Evolutionary conservation across 2,329 filamentous ascomycete genomes (phyloP).

Genomic region (Sphaceloma murrayae): DNA sequence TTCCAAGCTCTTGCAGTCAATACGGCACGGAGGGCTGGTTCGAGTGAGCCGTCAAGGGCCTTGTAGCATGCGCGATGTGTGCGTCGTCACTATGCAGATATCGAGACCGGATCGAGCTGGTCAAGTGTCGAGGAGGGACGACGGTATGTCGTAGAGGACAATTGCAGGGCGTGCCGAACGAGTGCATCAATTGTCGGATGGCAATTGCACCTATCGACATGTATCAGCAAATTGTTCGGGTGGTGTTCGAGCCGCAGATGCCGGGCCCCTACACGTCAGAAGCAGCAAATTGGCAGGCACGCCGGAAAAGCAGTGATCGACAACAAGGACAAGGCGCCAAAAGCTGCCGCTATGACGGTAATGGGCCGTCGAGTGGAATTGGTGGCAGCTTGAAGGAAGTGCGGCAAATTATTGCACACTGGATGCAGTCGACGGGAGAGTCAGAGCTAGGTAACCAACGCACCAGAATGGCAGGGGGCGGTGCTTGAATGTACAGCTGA

Average conservation of each 20-base stretch:
- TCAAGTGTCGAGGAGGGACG: not conserved
- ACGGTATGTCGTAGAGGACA: not conserved
- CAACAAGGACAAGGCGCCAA: slow-evolving; percentile 9
- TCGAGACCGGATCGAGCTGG: too few species aligned
- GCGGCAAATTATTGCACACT: too few species aligned
- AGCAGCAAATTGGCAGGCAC: slow-evolving; percentile 8
- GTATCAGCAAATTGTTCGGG: slow-evolving; percentile 9
- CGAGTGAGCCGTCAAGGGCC: too few species aligned
- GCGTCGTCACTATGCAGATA: too few species aligned
- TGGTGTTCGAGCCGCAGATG: slow-evolving; percentile 13
- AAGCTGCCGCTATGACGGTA: slow-evolving; percentile 12
- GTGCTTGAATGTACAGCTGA: not conserved
- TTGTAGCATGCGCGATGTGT: too few species aligned
- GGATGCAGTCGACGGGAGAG: too few species aligned
- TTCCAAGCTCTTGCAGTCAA: not conserved
- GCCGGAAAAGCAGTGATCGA: slow-evolving; percentile 10
- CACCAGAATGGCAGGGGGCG: not conserved
- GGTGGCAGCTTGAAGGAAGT: too few species aligned
- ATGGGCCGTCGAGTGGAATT: slow-evolving; percentile 2
- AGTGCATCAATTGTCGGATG: not conserved
- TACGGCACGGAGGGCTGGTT: too few species aligned
- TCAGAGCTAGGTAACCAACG: not conserved
- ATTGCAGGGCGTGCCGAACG: slow-evolving; percentile 3
- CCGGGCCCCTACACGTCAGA: slow-evolving; percentile 12
- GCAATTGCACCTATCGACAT: not conserved